Evolutionary conservation across 2,329 filamentous ascomycete genomes (phyloP).

Genomic region (Xylaria sp.): DNA sequence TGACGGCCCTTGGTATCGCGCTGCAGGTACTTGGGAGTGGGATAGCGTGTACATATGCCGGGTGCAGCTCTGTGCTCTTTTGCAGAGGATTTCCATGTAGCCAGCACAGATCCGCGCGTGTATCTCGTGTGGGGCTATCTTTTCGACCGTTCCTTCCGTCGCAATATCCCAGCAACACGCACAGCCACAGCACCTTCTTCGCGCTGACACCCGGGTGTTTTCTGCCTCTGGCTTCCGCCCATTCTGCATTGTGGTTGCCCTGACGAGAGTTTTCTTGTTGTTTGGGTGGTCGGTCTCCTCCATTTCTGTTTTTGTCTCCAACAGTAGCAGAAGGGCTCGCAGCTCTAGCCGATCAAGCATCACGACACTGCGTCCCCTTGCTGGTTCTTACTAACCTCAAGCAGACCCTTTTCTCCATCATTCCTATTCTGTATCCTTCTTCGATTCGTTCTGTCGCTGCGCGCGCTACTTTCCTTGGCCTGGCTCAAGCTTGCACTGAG

Average conservation of each 20-base stretch:
- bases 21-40: no score
- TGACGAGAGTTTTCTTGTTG: slow-evolving; percentile 37
- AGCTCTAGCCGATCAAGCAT: slow-evolving; percentile 18
- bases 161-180: no score
- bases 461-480: background rate
- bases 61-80: no score
- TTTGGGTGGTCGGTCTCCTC: slow-evolving; percentile 31
- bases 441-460: slow-evolving; percentile 1
- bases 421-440: slow-evolving; percentile 12
- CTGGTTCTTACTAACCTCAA: slow-evolving; percentile 20
- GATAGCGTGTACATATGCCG: no score
- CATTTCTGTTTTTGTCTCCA: slow-evolving; percentile 29
- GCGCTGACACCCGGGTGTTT: background rate
- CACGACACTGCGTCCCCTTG: slow-evolving; percentile 14
- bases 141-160: no score
- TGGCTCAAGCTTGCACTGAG: background rate
- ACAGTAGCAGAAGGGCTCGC: slow-evolving; percentile 15
- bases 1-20: no score
- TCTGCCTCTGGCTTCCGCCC: background rate
- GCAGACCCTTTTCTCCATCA: slow-evolving; percentile 4
- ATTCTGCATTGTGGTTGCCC: slow-evolving; percentile 28
- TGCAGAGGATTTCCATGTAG: no score
- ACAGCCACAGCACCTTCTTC: background rate
- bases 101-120: no score
- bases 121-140: no score